Evolutionary conservation across 1,284 basidiomycete genomes (phyloP), one percentile per base, ranked within the genome.

Genomic region (Cutaneotrichosporon cyanovorans): DNA sequence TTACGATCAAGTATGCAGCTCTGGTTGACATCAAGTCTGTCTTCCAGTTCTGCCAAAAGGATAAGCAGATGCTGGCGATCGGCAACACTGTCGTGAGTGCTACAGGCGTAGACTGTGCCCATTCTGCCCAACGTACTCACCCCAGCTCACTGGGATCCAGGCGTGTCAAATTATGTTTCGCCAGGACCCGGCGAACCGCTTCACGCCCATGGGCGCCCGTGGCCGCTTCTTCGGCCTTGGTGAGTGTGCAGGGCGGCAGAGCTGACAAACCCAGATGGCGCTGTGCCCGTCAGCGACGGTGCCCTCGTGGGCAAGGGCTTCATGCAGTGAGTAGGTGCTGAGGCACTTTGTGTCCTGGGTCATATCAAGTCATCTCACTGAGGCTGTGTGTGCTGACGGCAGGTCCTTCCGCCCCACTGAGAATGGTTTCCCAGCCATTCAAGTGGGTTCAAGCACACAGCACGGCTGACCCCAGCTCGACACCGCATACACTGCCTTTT

Each of bases 401-500:
- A n/a, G n/a, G n/a, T 67, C 65, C 1, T 65, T 66, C 62, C 64
- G 67, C 20, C 61, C 56, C 21, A 64, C 64, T 14, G 35, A 48
- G 4, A 51, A 50, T 31, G 58, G 56, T 10, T 25, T 55, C 22
- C 62, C 61, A 1, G 60, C 61, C 6, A 48, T 64, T 22, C 66
- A 68, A n/a, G n/a, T n/a, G n/a, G n/a, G n/a, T n/a, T n/a, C n/a
- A n/a, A n/a, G n/a, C n/a, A n/a, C n/a, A n/a, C n/a, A n/a, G n/a
- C n/a, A n/a, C n/a, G n/a, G n/a, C n/a, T n/a, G n/a, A n/a, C n/a
- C n/a, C n/a, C n/a, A n/a, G 64, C 53, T 72, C 36, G 68, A 72
- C 56, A 67, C 63, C 18, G 70, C 70, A 1, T 69, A 67, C 55
- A 67, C 67, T 2, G 69, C 70, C 3, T 68, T 73, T 46, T 55